Base-by-base conservation (phyloP, 1,284 basidiomycete genomes). In the Rhizoctonia solani region DNA sequence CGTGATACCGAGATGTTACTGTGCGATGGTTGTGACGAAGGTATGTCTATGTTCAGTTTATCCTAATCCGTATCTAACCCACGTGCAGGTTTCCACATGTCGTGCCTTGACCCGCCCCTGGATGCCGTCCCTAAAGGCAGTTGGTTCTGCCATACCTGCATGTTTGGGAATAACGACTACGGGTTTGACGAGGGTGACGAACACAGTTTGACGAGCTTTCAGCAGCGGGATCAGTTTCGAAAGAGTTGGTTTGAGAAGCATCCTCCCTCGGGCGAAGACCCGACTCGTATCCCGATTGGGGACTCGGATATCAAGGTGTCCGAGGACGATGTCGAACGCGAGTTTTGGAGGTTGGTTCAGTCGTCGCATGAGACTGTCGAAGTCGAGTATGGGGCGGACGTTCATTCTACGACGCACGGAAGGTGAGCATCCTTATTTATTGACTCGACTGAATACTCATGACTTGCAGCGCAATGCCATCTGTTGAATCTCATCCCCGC, bases 171-270 rank as follows among this genome's bases (percentile, higher is more conserved):
- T 0, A 95, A 96, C n/a, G 97, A 98, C 77, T 99, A 93, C 75
- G 97, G 97, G 46, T 99, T 99, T 74, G 96, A 98, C 73, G 96
- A 98, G 74, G 97, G 97, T 63, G 91, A 98, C 77, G 95, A 98
- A 72, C 96, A 99, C 77, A 89, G 87, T 70, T 82, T 99, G 47
- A 85, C 92, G 46, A 93, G 88, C 73, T 99, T 99, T 79, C 94
- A 96, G 74, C 89, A 89, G 41, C 86, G 96, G 23, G 96, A 98
- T 73, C 90, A 91, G 68, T 99, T 99, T 79, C 86, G 93, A 68
- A 83, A 87, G 65, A 81, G 87, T 65, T 99, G 95, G 95, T 96
- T 95, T 79, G 82, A 87, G 69, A 81, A 82, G 3, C 93, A 95
- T 77, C 86, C 87, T 2, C 88, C 90, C 6, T 75, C 72, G 63